Evolutionary conservation across 495 filamentous ascomycete species (phyloP).

Genomic region (Aspergillus conjunctus): DNA sequence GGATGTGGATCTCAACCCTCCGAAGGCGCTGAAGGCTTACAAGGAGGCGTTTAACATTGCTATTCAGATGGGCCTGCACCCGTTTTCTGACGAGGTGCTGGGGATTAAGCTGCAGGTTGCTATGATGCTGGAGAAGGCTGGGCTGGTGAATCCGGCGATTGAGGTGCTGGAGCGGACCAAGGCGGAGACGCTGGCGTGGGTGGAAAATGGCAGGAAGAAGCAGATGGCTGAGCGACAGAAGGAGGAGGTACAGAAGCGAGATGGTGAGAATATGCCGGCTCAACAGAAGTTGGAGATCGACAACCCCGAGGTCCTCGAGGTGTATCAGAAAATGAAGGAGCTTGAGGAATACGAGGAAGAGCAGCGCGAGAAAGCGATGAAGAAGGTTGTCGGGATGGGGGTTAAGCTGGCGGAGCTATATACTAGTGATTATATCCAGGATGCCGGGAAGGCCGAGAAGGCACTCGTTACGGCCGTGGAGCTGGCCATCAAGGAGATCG

Average conservation of each 20-base stretch:
- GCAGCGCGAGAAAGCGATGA: conserved; percentile 69
- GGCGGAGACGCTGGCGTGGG: conserved; percentile 58
- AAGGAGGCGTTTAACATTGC: conserved; percentile 71
- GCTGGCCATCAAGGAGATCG: conserved; percentile 71
- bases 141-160: conserved; percentile 64
- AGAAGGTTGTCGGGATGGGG: conserved; percentile 69
- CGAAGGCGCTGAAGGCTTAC: conserved; percentile 78
- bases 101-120: conserved; percentile 85
- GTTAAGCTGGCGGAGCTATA: conserved; percentile 86
- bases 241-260: conserved; percentile 4
- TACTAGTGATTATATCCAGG: conserved; percentile 47
- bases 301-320: conserved; percentile 32
- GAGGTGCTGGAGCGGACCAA: conserved; percentile 66
- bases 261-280: not conserved
- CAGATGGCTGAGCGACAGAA: not conserved
- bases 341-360: conserved; percentile 51
- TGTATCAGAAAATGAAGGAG: conserved; percentile 33
- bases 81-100: conserved; percentile 84
- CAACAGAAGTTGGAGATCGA: conserved; percentile 25
- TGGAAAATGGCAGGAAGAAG: conserved; percentile 30
- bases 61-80: conserved; percentile 73
- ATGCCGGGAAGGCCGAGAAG: conserved; percentile 66
- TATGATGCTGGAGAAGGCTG: conserved; percentile 72
- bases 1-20: conserved; percentile 69
- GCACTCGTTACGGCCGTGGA: conserved; percentile 81